These are phyloP conservation scores for Metschnikowia henanensis DNA, from an alignment of 805 yeast genomes.

Conservation along the genomic window DNA sequence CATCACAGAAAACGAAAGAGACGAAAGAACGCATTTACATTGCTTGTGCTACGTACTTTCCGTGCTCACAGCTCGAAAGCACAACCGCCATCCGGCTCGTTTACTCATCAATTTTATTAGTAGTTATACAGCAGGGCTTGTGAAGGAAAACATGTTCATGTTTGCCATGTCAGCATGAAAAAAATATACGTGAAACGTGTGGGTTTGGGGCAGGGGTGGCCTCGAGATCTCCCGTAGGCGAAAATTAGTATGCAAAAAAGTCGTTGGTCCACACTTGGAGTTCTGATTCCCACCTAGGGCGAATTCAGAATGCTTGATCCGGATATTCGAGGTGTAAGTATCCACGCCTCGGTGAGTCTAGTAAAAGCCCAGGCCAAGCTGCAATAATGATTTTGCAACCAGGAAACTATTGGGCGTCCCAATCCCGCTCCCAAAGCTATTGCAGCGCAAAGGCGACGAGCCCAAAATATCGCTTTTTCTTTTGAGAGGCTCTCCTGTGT, in stretches of 20 bases:
- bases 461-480: slow-evolving; percentile 25
- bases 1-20: too few relatives aligned
- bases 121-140: slow-evolving; percentile 2
- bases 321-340: neutral
- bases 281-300: too few relatives aligned
- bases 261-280: neutral
- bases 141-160: neutral
- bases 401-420: slow-evolving; percentile 48
- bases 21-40: too few relatives aligned
- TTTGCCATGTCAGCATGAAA: neutral
- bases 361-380: slow-evolving; percentile 36
- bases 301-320: neutral
- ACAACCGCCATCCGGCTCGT: too few relatives aligned
- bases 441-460: slow-evolving; percentile 34
- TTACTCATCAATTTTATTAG: neutral
- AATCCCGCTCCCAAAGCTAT: slow-evolving; percentile 20
- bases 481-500: slow-evolving; percentile 14
- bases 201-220: neutral
- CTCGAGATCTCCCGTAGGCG: neutral
- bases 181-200: neutral
- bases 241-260: neutral
- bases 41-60: too few relatives aligned
- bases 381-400: slow-evolving; percentile 46
- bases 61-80: too few relatives aligned
- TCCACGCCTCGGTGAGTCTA: too few relatives aligned